Base-by-base conservation (phyloP, 352 stramenopile genomes). In the Peronospora belbahrii region DNA sequence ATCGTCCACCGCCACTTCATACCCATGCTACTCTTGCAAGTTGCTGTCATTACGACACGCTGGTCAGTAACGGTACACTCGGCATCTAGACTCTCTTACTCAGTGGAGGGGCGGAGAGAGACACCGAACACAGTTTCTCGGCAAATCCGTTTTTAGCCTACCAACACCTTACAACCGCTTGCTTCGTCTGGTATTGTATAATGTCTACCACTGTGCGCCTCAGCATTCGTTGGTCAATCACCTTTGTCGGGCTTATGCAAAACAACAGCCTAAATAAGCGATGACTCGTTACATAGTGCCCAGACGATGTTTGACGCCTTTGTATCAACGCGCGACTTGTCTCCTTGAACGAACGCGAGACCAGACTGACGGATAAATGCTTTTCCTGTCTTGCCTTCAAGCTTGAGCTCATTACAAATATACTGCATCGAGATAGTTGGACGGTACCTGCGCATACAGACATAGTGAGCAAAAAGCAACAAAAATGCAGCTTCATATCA, bases 231-330 rank as follows among this genome's bases (percentile, higher is more conserved):
- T 44, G 35, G 36, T 34, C 28, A 24, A 43, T 27, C 38, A 32
- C 13, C 24, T 27, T 39, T 24, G 35, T 14, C n/a, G 3, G 25
- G 14, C 25, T 23, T 6, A 42, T 18, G 31, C 31, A 35, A 39
- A n/a, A 18, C 14, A 24, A 33, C 24, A 46, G 39, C 44, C 59
- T 91, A 91, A 61, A 91, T 91, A 60, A 91, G 80, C 22, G 80
- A 91, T 3, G 80, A 88, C 36, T 85, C 67, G 53, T 80, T 71
- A 43, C 77, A 79, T 41, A 93, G 67, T 38, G 77, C 74, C 73
- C 77, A 89, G 5, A 91, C 82, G 43, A 94, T 87, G 34, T 89
- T 74, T 19, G 82, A 91, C 33, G 54, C 70, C 52, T 91, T 94
- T 22, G 73, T 88, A 47, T 94, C 79, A 20, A 90, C 72, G 20